These are phyloP conservation scores for Claviceps cyperi DNA, from an alignment of 2,329 filamentous ascomycete species.

Conservation along the genomic window DNA sequence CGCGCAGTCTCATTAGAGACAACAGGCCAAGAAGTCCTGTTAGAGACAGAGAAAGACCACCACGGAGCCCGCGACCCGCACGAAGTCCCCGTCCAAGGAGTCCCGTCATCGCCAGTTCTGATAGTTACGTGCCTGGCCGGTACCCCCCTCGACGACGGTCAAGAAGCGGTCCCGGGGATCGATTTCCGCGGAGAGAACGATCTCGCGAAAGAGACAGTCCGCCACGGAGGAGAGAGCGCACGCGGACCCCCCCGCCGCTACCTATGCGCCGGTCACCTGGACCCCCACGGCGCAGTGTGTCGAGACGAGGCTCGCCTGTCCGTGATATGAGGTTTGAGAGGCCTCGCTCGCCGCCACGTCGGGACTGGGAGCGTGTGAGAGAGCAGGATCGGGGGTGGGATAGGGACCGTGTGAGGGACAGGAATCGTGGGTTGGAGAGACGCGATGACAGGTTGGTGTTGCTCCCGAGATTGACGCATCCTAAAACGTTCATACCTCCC, in stretches of 20 bases:
- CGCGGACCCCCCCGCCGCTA: slow-evolving; percentile 17
- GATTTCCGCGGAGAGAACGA: slow-evolving; percentile 25
- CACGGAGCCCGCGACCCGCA: slow-evolving; percentile 18
- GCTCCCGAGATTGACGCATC: background rate
- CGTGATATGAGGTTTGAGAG: slow-evolving; percentile 25
- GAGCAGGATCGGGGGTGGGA: slow-evolving; percentile 19
- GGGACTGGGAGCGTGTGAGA: slow-evolving; percentile 22
- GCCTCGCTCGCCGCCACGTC: slow-evolving; percentile 22
- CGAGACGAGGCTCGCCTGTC: slow-evolving; percentile 20
- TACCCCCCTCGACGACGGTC: slow-evolving; percentile 28
- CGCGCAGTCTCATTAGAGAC: slow-evolving; percentile 16
- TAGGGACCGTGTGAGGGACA: slow-evolving; percentile 15
- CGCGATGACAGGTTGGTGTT: slow-evolving; percentile 25
- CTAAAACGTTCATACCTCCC: no score
- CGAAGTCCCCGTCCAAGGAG: slow-evolving; percentile 25
- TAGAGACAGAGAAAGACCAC: slow-evolving; percentile 11
- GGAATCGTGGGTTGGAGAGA: slow-evolving; percentile 22
- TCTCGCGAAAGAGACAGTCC: slow-evolving; percentile 26
- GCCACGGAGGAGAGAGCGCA: slow-evolving; percentile 22
- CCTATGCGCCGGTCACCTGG: slow-evolving; percentile 20
- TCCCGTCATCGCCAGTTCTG: slow-evolving; percentile 24
- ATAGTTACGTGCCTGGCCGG: slow-evolving; percentile 32
- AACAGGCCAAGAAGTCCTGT: slow-evolving; percentile 13
- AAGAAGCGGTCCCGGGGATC: slow-evolving; percentile 23
- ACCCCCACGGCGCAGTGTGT: slow-evolving; percentile 23